Evolutionary conservation across 495 filamentous ascomycete genomes (phyloP).

Genomic region (Talaromyces thailandensis): DNA sequence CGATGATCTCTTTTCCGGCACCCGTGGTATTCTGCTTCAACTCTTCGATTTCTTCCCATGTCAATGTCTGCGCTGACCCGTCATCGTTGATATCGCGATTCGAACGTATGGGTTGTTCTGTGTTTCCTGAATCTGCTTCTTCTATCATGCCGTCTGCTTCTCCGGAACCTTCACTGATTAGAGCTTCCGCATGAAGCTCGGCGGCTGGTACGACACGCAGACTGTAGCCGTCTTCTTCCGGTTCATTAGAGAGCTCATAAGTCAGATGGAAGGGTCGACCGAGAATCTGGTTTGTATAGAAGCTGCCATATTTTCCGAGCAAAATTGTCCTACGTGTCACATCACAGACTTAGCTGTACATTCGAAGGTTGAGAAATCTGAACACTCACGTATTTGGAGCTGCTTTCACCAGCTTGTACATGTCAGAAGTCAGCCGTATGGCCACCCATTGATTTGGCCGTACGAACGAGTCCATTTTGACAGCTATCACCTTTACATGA

Average conservation of each 20-base stretch:
- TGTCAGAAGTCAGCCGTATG: slow-evolving; percentile 59
- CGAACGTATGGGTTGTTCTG: slow-evolving; percentile 59
- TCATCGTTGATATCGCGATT: slow-evolving; percentile 77
- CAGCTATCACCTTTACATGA: neutral
- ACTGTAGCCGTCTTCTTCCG: slow-evolving; percentile 44
- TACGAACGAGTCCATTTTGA: slow-evolving; percentile 42
- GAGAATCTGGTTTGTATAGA: slow-evolving; percentile 76
- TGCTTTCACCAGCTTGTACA: slow-evolving; percentile 54
- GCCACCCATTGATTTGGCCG: slow-evolving; percentile 54
- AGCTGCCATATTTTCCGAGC: slow-evolving; percentile 82
- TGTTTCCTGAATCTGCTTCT: slow-evolving; percentile 26
- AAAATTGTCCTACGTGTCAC: slow-evolving; percentile 56
- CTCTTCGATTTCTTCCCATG: slow-evolving; percentile 80
- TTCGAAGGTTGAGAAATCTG: slow-evolving; percentile 5
- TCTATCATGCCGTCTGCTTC: slow-evolving; percentile 40
- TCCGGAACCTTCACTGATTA: slow-evolving; percentile 44
- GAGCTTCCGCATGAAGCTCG: slow-evolving; percentile 70
- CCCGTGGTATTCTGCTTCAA: slow-evolving; percentile 70
- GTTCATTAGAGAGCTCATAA: slow-evolving; percentile 73
- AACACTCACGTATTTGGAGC: slow-evolving; percentile 68
- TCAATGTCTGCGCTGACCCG: slow-evolving; percentile 69
- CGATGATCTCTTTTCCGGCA: slow-evolving; percentile 80
- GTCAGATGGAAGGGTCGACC: slow-evolving; percentile 84
- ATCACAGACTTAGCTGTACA: slow-evolving; percentile 10
- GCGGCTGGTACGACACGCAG: slow-evolving; percentile 72